phyloP scores from a whole-genome alignment of 495 filamentous ascomycete species.

The Xylaria acuta region DNA sequence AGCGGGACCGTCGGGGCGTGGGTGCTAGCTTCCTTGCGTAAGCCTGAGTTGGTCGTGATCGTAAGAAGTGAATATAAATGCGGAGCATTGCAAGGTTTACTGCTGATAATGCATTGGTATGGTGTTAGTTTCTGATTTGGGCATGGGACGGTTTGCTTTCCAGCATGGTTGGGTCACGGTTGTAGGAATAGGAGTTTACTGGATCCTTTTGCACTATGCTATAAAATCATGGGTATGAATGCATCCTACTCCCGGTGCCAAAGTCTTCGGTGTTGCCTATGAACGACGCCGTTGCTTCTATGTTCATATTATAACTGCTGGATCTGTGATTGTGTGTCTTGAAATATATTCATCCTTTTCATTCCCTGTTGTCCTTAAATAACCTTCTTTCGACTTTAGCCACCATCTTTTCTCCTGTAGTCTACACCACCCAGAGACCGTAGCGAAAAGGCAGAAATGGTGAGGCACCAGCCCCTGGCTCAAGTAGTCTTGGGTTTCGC shows the following conservation, averaged over 20 bases:
- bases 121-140: not conserved
- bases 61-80: conserved; percentile 20
- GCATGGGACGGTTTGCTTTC: conserved; percentile 4
- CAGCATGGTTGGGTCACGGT: conserved; percentile 5
- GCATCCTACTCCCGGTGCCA: not conserved
- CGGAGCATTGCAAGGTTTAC: conserved; percentile 22
- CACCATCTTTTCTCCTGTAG: not conserved
- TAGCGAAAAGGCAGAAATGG: not conserved
- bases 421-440: not conserved
- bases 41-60: conserved; percentile 23
- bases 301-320: not conserved
- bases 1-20: conserved; percentile 71
- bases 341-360: not conserved
- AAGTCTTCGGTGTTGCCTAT: not conserved
- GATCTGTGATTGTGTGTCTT: not conserved
- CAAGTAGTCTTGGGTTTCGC: conserved; percentile 37
- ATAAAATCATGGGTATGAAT: conserved; percentile 22
- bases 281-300: not conserved
- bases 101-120: not conserved
- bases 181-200: conserved; percentile 7
- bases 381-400: not conserved
- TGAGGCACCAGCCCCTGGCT: not conserved
- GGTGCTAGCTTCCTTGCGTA: conserved; percentile 61
- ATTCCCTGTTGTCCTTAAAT: not conserved
- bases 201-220: not conserved